Evolutionary conservation across 805 yeast species (phyloP).

Genomic region (Barnettozyma wickerhamii): DNA sequence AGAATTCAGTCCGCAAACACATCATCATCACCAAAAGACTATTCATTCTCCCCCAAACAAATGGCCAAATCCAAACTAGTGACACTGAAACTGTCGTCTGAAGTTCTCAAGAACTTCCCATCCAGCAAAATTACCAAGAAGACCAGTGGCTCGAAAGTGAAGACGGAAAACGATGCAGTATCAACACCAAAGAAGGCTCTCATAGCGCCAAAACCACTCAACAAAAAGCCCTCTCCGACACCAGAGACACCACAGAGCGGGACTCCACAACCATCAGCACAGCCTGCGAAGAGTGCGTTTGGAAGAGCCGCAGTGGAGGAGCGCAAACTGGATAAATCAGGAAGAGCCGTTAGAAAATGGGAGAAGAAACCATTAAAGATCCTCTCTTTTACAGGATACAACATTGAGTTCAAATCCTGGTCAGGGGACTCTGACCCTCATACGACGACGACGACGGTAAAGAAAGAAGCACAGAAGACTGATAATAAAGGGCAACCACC

Average conservation of each 20-base stretch:
- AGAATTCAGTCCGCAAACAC: not conserved
- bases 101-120: slow-evolving; percentile 10
- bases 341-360: slow-evolving; percentile 43
- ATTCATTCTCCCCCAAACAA: not conserved
- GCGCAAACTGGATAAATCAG: slow-evolving; percentile 36
- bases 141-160: not conserved
- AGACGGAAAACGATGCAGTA: slow-evolving; percentile 1
- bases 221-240: slow-evolving; percentile 9
- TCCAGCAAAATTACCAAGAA: slow-evolving; percentile 5
- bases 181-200: slow-evolving; percentile 4
- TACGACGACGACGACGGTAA: not conserved
- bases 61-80: slow-evolving; percentile 15
- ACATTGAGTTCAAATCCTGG: slow-evolving; percentile 35
- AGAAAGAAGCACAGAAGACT: slow-evolving; percentile 1
- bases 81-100: slow-evolving; percentile 16
- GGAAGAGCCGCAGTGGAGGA: slow-evolving; percentile 11
- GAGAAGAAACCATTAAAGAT: slow-evolving; percentile 32
- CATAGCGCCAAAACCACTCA: slow-evolving; percentile 1
- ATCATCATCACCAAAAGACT: not conserved
- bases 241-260: slow-evolving; percentile 9
- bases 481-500: not conserved
- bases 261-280: slow-evolving; percentile 13
- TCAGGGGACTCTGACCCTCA: slow-evolving; percentile 28
- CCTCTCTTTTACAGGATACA: slow-evolving; percentile 42
- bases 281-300: slow-evolving; percentile 14